Percentiles rank a stretch among this genome's conserved stretches.
Evolutionary conservation across 1,139 yeast genomes (phyloP).

Genomic region (Yarrowia galli): DNA sequence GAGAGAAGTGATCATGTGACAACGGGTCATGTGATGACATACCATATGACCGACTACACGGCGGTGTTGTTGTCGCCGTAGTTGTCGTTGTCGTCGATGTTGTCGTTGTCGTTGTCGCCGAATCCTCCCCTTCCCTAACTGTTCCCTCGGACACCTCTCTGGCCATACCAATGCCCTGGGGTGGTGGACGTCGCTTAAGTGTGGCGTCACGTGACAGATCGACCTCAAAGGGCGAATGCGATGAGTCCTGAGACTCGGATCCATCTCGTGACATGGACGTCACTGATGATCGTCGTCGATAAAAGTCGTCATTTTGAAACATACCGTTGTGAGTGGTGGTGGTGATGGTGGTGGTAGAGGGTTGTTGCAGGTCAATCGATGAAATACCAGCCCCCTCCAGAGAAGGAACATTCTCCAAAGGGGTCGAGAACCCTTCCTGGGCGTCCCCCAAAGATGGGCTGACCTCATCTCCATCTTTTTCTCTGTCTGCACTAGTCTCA

Average conservation of each 20-base stretch:
- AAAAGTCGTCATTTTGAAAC: background rate
- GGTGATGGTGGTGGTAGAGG: no score
- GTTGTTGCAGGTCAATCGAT: no score
- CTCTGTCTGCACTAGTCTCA: background rate
- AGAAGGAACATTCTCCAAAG: background rate
- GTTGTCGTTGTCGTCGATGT: no score
- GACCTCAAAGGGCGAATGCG: background rate
- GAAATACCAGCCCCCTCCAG: background rate
- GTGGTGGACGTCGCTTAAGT: background rate
- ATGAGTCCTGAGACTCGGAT: no score
- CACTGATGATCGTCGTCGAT: background rate
- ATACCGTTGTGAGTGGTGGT: no score
- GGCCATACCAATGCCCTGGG: conserved; percentile 5
- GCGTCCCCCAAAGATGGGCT: background rate
- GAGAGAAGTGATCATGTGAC: no score
- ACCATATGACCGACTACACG: background rate
- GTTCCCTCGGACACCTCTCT: conserved; percentile 8
- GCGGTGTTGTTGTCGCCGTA: no score
- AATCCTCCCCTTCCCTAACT: background rate
- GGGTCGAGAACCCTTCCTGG: background rate
- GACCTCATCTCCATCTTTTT: background rate
- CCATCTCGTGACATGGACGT: background rate
- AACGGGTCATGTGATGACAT: background rate
- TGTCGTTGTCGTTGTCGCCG: no score
- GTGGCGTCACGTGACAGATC: conserved; percentile 14